A percentile compares a stretch with the other conserved stretches of the same genome.
Conservation (phyloP, 208 protist genomes). For the Eutreptiella sp. region DNA sequence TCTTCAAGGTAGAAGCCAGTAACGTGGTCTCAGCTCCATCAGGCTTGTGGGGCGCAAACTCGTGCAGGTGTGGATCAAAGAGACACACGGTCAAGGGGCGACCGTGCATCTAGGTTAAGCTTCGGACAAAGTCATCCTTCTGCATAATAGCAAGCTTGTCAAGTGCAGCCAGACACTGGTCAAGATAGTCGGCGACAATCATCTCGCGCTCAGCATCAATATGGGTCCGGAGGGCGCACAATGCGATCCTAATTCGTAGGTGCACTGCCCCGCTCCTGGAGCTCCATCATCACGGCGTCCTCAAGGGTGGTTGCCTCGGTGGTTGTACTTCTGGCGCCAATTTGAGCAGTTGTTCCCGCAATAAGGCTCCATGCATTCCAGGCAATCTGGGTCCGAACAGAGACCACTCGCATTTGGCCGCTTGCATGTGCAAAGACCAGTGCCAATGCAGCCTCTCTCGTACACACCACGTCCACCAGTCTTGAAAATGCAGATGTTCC, state of each 20-base stretch:
- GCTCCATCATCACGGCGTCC: too few species aligned
- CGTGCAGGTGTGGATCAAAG: slow-evolving; percentile 89
- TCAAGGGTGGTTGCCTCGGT: too few species aligned
- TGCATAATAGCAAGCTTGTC: slow-evolving; percentile 77
- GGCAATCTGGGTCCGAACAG: too few species aligned
- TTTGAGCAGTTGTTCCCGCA: too few species aligned
- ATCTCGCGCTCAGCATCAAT: slow-evolving; percentile 81
- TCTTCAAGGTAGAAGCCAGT: slow-evolving; percentile 58
- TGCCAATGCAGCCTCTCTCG: too few species aligned
- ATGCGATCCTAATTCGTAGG: slow-evolving; percentile 88
- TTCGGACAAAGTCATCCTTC: slow-evolving; percentile 72
- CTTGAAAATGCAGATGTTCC: too few species aligned
- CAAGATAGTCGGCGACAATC: slow-evolving; percentile 73
- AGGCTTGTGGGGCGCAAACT: slow-evolving; percentile 81
- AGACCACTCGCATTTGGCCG: too few species aligned
- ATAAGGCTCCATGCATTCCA: too few species aligned
- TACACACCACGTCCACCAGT: too few species aligned
- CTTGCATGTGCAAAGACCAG: too few species aligned
- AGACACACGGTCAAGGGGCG: slow-evolving; percentile 80
- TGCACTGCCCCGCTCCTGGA: slow-evolving; percentile 87
- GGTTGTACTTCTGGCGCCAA: too few species aligned
- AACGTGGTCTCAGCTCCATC: too few species aligned
- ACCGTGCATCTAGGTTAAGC: slow-evolving; percentile 80
- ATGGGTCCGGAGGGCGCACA: slow-evolving; percentile 81
- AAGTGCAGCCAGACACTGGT: slow-evolving; percentile 63